A percentile compares a stretch with the other conserved stretches of the same genome.
Evolutionary conservation across 2,329 filamentous ascomycete species (phyloP).

Genomic region (Ascochyta clinopodiicola): DNA sequence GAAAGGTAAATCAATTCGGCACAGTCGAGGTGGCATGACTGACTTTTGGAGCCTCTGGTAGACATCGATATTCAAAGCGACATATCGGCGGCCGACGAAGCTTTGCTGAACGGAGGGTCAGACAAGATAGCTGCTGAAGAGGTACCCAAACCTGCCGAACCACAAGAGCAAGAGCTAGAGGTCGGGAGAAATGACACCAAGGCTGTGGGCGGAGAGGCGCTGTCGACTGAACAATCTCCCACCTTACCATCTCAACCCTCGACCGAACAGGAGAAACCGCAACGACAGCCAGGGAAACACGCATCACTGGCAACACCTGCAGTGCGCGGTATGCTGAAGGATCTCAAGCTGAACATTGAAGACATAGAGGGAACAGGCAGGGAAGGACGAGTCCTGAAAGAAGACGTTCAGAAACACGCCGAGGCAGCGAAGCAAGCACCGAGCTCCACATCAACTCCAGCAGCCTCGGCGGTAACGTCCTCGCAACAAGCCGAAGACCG

Average conservation of each 20-base stretch:
- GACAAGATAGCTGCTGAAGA: slow-evolving; percentile 35
- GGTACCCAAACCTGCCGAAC: slow-evolving; percentile 17
- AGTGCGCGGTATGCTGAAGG: slow-evolving; percentile 85
- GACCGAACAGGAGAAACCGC: slow-evolving; percentile 24
- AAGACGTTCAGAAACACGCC: slow-evolving; percentile 71
- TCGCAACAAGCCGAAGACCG: slow-evolving; percentile 64
- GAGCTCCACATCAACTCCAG: slow-evolving; percentile 37
- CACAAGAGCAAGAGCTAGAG: slow-evolving; percentile 35
- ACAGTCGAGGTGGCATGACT: slow-evolving; percentile 11
- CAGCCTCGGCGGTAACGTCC: slow-evolving; percentile 30
- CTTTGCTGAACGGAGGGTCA: slow-evolving; percentile 46
- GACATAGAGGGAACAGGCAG: slow-evolving; percentile 84
- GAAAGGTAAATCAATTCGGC: slow-evolving; percentile 60
- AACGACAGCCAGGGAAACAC: slow-evolving; percentile 64
- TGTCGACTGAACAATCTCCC: slow-evolving; percentile 24
- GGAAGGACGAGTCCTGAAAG: slow-evolving; percentile 89
- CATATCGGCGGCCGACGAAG: slow-evolving; percentile 67
- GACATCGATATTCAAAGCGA: slow-evolving; percentile 92
- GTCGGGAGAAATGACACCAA: slow-evolving; percentile 45
- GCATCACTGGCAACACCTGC: slow-evolving; percentile 87
- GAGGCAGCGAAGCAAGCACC: slow-evolving; percentile 30
- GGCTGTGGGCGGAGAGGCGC: slow-evolving; percentile 26
- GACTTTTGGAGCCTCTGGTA: slow-evolving; percentile 71
- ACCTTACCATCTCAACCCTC: slow-evolving; percentile 29
- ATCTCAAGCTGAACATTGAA: slow-evolving; percentile 77